Evolutionary conservation across 208 protist genomes (phyloP).

Genomic region (Wallacemonas sp.): DNA sequence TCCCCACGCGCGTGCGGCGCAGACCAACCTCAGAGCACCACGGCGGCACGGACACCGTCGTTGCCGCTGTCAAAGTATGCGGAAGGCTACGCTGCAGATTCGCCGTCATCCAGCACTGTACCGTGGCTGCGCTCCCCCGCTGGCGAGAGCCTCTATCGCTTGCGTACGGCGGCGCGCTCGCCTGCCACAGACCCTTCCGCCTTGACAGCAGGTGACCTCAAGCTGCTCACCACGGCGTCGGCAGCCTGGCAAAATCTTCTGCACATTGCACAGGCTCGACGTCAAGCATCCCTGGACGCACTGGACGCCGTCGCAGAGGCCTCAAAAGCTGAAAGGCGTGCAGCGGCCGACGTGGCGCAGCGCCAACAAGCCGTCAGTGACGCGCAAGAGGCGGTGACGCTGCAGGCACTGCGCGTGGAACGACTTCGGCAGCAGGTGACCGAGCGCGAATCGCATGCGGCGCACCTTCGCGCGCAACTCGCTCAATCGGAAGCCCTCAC

Average conservation of each 20-base stretch:
- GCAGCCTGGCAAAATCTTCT: slow-evolving; percentile 39
- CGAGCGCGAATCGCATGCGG: slow-evolving; percentile 26
- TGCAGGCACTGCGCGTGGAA: slow-evolving; percentile 31
- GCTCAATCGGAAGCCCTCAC: slow-evolving; percentile 27
- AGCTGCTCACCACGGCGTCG: slow-evolving; percentile 29
- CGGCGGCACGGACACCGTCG: too few relatives aligned
- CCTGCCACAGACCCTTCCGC: not conserved
- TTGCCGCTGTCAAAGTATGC: too few relatives aligned
- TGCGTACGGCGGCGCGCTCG: not conserved
- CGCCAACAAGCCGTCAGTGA: slow-evolving; percentile 30
- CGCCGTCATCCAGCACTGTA: not conserved
- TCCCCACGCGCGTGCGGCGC: too few relatives aligned
- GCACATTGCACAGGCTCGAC: slow-evolving; percentile 16
- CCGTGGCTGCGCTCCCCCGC: slow-evolving; percentile 6
- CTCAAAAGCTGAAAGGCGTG: not conserved
- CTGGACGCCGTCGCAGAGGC: slow-evolving; percentile 20
- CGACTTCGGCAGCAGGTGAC: slow-evolving; percentile 22
- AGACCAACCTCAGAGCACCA: too few relatives aligned
- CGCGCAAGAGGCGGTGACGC: slow-evolving; percentile 26
- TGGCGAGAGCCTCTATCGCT: not conserved
- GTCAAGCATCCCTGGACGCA: slow-evolving; percentile 11
- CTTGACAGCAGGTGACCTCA: slow-evolving; percentile 45
- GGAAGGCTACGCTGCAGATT: too few relatives aligned
- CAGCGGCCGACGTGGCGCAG: slow-evolving; percentile 23
- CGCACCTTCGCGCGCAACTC: not conserved